Evolutionary conservation across 1,284 basidiomycete genomes (phyloP).

Genomic region (Leccinum fallax): DNA sequence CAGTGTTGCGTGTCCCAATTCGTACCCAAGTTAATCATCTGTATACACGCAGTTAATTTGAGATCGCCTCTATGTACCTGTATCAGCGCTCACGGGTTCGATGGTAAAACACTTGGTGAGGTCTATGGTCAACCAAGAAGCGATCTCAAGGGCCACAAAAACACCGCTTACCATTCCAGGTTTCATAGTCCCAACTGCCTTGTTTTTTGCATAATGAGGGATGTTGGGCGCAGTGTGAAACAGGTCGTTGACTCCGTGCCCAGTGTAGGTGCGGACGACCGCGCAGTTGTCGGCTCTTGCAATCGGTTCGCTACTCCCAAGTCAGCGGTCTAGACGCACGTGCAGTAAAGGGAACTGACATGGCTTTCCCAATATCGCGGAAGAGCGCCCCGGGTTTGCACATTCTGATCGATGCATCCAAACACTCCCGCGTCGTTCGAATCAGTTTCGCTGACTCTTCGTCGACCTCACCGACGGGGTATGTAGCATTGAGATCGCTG

Average conservation of each 20-base stretch:
- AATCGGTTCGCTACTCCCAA: slow-evolving; percentile 68
- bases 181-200: slow-evolving; percentile 82
- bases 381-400: slow-evolving; percentile 91
- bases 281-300: slow-evolving; percentile 80
- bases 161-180: slow-evolving; percentile 68
- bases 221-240: slow-evolving; percentile 80
- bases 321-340: slow-evolving; percentile 14
- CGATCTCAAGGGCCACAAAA: not conserved
- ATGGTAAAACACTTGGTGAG: slow-evolving; percentile 65
- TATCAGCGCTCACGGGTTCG: slow-evolving; percentile 64
- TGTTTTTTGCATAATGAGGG: slow-evolving; percentile 88
- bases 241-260: slow-evolving; percentile 87
- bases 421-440: slow-evolving; percentile 73
- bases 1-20: slow-evolving; percentile 76
- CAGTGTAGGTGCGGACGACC: slow-evolving; percentile 87
- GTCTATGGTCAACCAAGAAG: slow-evolving; percentile 8
- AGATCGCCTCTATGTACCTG: not conserved
- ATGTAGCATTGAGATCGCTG: slow-evolving; percentile 89
- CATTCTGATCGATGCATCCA: slow-evolving; percentile 86
- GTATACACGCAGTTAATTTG: slow-evolving; percentile 5
- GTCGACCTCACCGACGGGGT: slow-evolving; percentile 86
- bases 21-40: slow-evolving; percentile 93
- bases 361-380: slow-evolving; percentile 80
- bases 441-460: slow-evolving; percentile 84
- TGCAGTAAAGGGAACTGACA: slow-evolving; percentile 51